Evolutionary conservation across 208 protist species (phyloP), one percentile per base, ranked within the genome.

Genomic region (Vickermania spadyakhi): DNA sequence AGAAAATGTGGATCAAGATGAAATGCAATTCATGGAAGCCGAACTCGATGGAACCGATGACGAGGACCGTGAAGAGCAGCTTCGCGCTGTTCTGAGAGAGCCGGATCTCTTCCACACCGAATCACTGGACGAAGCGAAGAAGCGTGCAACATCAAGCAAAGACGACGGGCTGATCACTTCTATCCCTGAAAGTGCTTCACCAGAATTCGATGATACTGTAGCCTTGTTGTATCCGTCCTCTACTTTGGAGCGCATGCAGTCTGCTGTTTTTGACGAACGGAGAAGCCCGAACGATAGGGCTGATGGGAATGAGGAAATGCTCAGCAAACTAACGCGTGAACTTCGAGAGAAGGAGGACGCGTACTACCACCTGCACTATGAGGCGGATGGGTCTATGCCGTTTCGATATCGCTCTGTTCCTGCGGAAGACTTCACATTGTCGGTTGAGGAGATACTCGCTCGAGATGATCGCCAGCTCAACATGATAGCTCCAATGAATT

Each of bases 401-500:
- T 96, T 96, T 68, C 77, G 77, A 29, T 96, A 96, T 65, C 83
- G 86, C 52, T 61, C 85, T 57, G 91, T 96, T 14, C 66, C 71
- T 3, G 62, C 84, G 0, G 87, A 94, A 52, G 76, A 91, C 74
- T 93, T 94, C 60, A 89, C 81, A 2, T 72, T 96, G 28, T 80
- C 72, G 26, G 56, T 88, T 22, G 84, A 95, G 62, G 87, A 96
- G 28, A 93, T 96, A 31, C 78, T 96, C 25, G 67, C 79, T 2
- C 68, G 75, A 7, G 91, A 96, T 75, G 91, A 96, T 54, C 83
- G 91, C 0, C 86, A 91, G 62, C 80, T 96, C 27, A 96, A 96
- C 71, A 90, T 93, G 78, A 82, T 96, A 42, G 91, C 84, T 23
- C 91, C 91, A n/a, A 84, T 96, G 80, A 82, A 74, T 58, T 96